phyloP scores from a whole-genome alignment of 116 monocot species.

The Dioscorea cayenensis region DNA sequence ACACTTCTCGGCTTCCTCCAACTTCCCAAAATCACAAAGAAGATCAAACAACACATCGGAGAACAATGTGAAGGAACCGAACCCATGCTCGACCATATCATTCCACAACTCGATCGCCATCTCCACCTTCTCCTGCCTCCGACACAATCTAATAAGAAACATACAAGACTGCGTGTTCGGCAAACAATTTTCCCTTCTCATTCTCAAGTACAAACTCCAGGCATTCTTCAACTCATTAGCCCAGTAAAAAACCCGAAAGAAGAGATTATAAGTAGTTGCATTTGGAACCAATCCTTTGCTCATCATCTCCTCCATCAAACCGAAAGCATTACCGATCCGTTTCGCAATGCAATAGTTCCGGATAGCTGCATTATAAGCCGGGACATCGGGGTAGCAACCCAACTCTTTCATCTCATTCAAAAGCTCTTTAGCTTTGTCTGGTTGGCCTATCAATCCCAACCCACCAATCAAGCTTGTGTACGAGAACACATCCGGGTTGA shows the following conservation, averaged over 20 bases:
- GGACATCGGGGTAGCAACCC: constrained; percentile 63
- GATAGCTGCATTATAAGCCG: constrained; percentile 84
- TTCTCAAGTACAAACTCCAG: constrained; percentile 59
- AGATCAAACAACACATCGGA: constrained; percentile 86
- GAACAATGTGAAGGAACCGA: constrained; percentile 61
- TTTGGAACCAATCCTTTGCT: constrained; percentile 47
- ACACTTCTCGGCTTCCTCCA: constrained; percentile 78
- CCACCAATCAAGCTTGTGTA: constrained; percentile 88
- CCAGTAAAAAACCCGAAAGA: constrained; percentile 81
- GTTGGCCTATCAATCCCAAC: constrained; percentile 69
- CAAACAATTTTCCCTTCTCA: constrained; percentile 56
- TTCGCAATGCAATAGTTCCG: constrained; percentile 91
- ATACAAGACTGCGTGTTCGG: constrained; percentile 83
- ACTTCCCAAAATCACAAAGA: constrained; percentile 70
- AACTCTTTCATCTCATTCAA: constrained; percentile 83
- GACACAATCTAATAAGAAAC: constrained; percentile 69
- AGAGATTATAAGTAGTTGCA: constrained; percentile 66
- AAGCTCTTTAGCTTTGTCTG: constrained; percentile 67
- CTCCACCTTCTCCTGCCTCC: constrained; percentile 43
- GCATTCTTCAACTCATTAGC: constrained; percentile 53
- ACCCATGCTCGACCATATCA: constrained; percentile 80
- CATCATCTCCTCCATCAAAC: constrained; percentile 71
- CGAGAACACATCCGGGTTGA: constrained; percentile 62
- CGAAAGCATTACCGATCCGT: constrained; percentile 56
- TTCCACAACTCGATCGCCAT: constrained; percentile 76